These are phyloP conservation scores for Cladophialophora chaetospira DNA, from an alignment of 2,329 filamentous ascomycete genomes.

Conservation along the genomic window DNA sequence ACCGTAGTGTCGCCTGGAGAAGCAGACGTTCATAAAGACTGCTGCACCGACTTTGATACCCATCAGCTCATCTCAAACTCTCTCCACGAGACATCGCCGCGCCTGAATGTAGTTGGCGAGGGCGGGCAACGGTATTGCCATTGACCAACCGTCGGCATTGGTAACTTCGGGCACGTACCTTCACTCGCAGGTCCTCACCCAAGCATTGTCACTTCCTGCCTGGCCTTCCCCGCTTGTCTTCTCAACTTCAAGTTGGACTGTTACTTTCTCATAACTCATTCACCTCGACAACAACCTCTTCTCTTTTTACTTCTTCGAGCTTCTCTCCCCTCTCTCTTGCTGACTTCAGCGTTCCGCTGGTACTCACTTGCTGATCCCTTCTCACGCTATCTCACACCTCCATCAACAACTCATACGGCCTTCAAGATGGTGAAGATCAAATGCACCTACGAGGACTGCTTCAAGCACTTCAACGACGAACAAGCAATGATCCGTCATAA, in stretches of 20 bases:
- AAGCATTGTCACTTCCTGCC: neutral
- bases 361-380: neutral
- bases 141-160: too few species aligned
- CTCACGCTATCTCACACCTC: neutral
- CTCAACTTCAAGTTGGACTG: neutral
- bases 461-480: conserved; percentile 46
- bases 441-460: conserved; percentile 53
- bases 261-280: neutral
- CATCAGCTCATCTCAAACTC: too few species aligned
- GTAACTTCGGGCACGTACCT: neutral
- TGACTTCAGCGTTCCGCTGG: neutral
- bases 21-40: too few species aligned
- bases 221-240: neutral
- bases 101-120: too few species aligned
- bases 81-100: too few species aligned
- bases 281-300: neutral
- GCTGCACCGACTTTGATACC: too few species aligned
- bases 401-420: neutral
- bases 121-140: too few species aligned
- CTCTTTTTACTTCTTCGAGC: neutral
- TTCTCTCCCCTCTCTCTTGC: neutral
- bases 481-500: conserved; percentile 57
- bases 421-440: conserved; percentile 28
- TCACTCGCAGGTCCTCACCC: neutral
- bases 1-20: too few species aligned